These are phyloP conservation scores for Brassica carinata DNA, from an alignment of 345 rosid genomes.

Conservation along the genomic window DNA sequence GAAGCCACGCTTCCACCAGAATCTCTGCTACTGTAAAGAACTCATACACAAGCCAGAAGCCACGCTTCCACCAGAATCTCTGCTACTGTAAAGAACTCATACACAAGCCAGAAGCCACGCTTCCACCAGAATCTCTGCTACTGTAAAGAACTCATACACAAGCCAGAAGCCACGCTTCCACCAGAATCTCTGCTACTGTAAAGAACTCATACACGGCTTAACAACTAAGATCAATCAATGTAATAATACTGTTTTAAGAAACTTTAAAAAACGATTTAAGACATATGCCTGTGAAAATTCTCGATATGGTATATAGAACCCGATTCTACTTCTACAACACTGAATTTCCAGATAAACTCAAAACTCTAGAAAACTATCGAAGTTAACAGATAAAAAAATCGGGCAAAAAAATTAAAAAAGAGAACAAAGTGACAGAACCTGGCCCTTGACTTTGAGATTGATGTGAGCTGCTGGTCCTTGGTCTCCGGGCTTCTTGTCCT, in stretches of 20 bases:
- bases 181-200: background rate
- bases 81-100: background rate
- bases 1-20: no score
- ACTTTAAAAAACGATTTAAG: background rate
- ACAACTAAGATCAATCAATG: constrained; percentile 11
- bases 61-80: no score
- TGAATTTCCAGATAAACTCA: background rate
- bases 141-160: background rate
- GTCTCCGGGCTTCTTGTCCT: constrained; percentile 79
- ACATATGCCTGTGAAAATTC: background rate
- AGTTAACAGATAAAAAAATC: background rate
- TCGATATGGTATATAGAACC: background rate
- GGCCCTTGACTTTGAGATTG: constrained; percentile 87
- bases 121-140: background rate
- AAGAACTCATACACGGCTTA: background rate
- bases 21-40: background rate
- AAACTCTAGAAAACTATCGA: background rate
- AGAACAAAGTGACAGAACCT: constrained; percentile 47
- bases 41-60: background rate
- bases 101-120: background rate
- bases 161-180: no score
- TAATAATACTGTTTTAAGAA: background rate
- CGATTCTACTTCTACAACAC: background rate
- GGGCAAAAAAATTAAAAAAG: background rate
- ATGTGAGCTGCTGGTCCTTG: constrained; percentile 69